phyloP scores from a whole-genome alignment of 768 basidiomycete genomes.

The Russula sp. region DNA sequence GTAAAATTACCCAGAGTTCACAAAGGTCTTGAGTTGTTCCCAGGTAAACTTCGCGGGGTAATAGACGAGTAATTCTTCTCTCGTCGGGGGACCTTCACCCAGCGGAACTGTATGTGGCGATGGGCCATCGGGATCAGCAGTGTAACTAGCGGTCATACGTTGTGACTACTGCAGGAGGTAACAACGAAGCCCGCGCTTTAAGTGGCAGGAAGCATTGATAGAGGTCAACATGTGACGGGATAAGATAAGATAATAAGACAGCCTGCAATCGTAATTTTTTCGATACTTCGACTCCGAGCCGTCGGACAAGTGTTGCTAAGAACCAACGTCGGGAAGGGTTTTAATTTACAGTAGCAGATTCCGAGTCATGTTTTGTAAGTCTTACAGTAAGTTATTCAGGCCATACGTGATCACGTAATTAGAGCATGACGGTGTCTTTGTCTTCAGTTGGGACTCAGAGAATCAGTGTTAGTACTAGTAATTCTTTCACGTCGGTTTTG shows the following conservation, averaged over 20 bases:
- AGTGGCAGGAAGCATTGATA: not conserved
- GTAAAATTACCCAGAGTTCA: conserved; percentile 62
- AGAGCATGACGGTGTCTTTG: not conserved
- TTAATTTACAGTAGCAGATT: not conserved
- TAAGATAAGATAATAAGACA: not conserved
- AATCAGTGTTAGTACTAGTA: no score
- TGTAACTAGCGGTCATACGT: not conserved
- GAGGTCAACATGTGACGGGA: not conserved
- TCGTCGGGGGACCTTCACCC: conserved; percentile 59
- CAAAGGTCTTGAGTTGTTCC: conserved; percentile 66
- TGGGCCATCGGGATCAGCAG: not conserved
- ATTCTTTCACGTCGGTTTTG: not conserved
- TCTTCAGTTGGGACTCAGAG: no score
- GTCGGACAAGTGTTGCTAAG: not conserved
- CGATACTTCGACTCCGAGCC: not conserved
- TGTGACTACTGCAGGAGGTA: not conserved
- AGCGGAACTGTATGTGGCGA: conserved; percentile 33
- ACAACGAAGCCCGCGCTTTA: not conserved
- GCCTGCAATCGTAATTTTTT: not conserved
- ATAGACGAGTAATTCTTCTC: conserved; percentile 55
- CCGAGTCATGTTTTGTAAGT: no score
- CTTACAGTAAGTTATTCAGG: no score
- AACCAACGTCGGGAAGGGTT: not conserved
- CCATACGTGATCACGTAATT: no score
- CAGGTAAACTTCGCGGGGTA: conserved; percentile 78